Evolutionary conservation across 2,329 filamentous ascomycete genomes (phyloP), one percentile per base, ranked within the genome.

Genomic region (Lanzia echinophila): DNA sequence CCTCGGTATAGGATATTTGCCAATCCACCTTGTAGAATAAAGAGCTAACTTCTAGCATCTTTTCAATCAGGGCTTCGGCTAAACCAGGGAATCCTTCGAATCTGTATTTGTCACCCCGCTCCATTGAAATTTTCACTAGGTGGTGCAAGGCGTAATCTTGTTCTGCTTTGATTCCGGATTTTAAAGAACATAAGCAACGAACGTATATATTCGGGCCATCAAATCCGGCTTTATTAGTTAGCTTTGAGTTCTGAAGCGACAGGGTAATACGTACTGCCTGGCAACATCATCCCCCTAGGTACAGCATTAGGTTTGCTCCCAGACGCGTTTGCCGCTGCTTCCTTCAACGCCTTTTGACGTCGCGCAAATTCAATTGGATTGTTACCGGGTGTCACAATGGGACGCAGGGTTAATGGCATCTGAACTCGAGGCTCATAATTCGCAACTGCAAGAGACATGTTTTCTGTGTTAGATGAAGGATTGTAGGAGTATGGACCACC

Each of bases 111-210:
- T 97, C 94, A 44, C 92, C 92, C 42, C 91, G 82, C 69, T 97
- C 91, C 66, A 86, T 94, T 0, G 91, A 96, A 28, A 97, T 96
- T 68, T 96, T 95, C 56, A 97, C 90, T 3, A 97, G 74, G 64
- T 97, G 92, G 63, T 95, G 90, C 11, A 97, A 75, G 0, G 90
- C 92, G 71, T 95, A 97, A n/a, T 89, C 84, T 64, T 96, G 87
- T 67, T 99, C 92, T 12, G 84, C 79, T 3, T 80, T 79, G 24
- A 95, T 82, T 2, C 83, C 82, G 13, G 90, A 96, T 58, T 88
- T 87, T 24, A 99, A 74, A 4, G 91, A 86, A 62, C 91, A 84
- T 36, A 95, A 79, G 58, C 90, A 95, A 42, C 91, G 85, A 47
- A 92, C 86, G 67, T 96, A 97, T 60, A 96, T 96, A 66, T 95